phyloP scores from a whole-genome alignment of 2,329 filamentous ascomycete species.

The Alternaria tenuissima region DNA sequence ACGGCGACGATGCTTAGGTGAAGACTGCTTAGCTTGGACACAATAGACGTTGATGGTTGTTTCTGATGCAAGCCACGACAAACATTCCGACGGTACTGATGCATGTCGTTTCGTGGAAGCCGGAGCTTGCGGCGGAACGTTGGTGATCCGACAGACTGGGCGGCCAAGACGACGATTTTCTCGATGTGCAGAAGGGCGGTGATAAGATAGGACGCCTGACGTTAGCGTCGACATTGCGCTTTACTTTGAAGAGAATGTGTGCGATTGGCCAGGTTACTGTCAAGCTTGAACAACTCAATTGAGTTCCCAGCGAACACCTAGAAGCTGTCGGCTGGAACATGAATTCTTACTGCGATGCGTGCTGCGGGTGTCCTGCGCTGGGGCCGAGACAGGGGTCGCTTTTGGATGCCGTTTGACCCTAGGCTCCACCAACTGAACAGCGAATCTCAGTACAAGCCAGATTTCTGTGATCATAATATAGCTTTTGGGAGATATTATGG shows the following conservation, averaged over 20 bases:
- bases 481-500: rapidly evolving
- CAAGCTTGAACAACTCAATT: not conserved
- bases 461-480: rapidly evolving
- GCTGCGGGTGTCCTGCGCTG: not conserved
- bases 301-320: not conserved
- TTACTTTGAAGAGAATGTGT: not conserved
- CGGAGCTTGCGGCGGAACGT: not conserved
- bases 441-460: too few species aligned
- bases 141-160: not conserved
- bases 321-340: not conserved
- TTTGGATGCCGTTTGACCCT: not conserved
- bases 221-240: not conserved
- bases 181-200: not conserved
- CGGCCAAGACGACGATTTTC: not conserved
- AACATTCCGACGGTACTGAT: not conserved
- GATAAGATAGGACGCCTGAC: not conserved
- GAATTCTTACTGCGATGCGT: not conserved
- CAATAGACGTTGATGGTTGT: not conserved
- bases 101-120: not conserved
- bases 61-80: not conserved
- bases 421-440: not conserved
- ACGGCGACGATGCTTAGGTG: not conserved
- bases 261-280: not conserved
- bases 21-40: not conserved
- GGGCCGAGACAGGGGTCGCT: not conserved